These are phyloP conservation scores for Talaromyces sp. DNA, from an alignment of 2,329 filamentous ascomycete species.

Conservation along the genomic window DNA sequence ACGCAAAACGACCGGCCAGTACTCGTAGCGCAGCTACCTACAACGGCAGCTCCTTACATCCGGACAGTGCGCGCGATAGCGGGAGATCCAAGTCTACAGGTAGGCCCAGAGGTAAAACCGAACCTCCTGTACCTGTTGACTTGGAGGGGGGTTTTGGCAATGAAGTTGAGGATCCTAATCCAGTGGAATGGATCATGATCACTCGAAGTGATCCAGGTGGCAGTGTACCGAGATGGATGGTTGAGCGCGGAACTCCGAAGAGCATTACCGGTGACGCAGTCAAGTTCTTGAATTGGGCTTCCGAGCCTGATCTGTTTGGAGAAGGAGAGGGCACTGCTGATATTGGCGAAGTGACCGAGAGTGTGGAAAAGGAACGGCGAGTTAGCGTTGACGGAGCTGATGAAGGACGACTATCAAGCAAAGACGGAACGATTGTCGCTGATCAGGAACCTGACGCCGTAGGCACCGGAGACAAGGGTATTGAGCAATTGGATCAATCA, in stretches of 20 bases:
- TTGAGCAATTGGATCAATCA: conserved; percentile 12
- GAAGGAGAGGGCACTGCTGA: conserved; percentile 9
- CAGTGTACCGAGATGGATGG: conserved; percentile 83
- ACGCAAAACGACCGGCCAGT: neutral
- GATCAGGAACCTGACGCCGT: conserved; percentile 14
- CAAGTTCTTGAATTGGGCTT: conserved; percentile 80
- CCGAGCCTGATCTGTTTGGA: conserved; percentile 39
- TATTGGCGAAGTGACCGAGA: conserved; percentile 15
- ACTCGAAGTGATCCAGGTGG: conserved; percentile 86
- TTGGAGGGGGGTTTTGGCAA: conserved; percentile 28
- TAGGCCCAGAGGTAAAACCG: conserved; percentile 38
- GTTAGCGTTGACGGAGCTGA: neutral
- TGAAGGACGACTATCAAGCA: conserved; percentile 3
- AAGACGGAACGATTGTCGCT: conserved; percentile 2
- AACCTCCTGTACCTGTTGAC: conserved; percentile 39
- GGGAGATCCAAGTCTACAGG: conserved; percentile 23
- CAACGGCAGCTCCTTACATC: neutral
- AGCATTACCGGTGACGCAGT: conserved; percentile 76
- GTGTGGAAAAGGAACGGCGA: conserved; percentile 4
- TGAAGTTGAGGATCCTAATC: conserved; percentile 46
- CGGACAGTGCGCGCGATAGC: conserved; percentile 9
- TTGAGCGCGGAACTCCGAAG: conserved; percentile 81
- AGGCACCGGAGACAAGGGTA: conserved; percentile 1
- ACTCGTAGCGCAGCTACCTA: neutral
- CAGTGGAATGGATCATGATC: conserved; percentile 90